Evolutionary conservation across 2,329 filamentous ascomycete species (phyloP).

Genomic region (Penicillium sp.): DNA sequence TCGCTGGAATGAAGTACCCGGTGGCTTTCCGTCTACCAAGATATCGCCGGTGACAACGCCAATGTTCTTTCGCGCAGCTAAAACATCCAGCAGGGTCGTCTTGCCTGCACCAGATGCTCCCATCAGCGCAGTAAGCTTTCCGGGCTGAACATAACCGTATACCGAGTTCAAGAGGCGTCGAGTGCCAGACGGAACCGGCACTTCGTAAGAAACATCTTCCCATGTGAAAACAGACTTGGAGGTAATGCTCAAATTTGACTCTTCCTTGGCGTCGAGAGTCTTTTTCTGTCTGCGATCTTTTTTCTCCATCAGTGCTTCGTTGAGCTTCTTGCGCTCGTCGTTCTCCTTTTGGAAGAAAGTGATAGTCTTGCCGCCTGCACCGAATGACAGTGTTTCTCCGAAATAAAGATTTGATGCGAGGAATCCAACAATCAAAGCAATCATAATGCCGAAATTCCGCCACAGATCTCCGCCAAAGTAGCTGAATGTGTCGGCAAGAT

Average conservation of each 20-base stretch:
- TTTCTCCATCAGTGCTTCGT: conserved; percentile 41
- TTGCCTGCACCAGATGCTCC: conserved; percentile 72
- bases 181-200: conserved; percentile 49
- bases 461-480: conserved; percentile 70
- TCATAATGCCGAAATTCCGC: conserved; percentile 55
- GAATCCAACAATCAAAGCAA: conserved; percentile 39
- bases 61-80: conserved; percentile 66
- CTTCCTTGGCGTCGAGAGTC: conserved; percentile 34
- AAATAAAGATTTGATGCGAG: conserved; percentile 40
- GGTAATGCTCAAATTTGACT: conserved; percentile 51
- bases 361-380: conserved; percentile 43
- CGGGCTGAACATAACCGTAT: conserved; percentile 53
- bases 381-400: conserved; percentile 42
- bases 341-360: conserved; percentile 46
- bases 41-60: conserved; percentile 65
- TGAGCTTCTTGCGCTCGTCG: conserved; percentile 39
- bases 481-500: conserved; percentile 68
- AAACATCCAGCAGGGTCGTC: conserved; percentile 78
- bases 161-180: conserved; percentile 49
- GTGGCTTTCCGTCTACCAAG: conserved; percentile 60
- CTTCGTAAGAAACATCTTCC: conserved; percentile 54
- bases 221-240: conserved; percentile 60
- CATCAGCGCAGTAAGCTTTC: conserved; percentile 54
- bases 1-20: conserved; percentile 63
- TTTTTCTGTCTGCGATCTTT: conserved; percentile 39